Evolutionary conservation across 345 rosid species (phyloP), one percentile per base, ranked within the genome.

Genomic region (Pistacia vera): DNA sequence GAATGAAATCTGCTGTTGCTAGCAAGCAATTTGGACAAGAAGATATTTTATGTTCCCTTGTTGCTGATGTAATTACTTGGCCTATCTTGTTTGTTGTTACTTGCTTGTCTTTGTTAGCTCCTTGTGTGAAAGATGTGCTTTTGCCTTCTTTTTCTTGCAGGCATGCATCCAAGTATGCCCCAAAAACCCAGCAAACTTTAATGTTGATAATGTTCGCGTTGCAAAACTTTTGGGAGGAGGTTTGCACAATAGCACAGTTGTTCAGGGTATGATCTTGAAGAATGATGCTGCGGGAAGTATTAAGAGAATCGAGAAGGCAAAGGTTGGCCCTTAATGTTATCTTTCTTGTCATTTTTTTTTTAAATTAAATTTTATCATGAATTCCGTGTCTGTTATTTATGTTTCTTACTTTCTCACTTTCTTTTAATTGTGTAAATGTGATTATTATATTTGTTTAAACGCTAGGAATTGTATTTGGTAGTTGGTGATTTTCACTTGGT

Each of bases 101-200:
- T 59, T 49, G 33, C n/a, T 78, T 85, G 5, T 36, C 62, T 68
- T 28, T 44, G 25, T 73, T 63, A 13, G 30, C 65, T 78, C 20
- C 61, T 65, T 69, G 18, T 62, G 20, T 38, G 52, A 36, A 68
- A 49, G 62, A 4, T n/a, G 56, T 55, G 2, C 9, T n/a, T 30
- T 16, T 76, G 52, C 46, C 58, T 41, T 28, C 56, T 28, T 36
- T 64, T 73, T 49, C 46, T 60, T 74, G 75, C 75, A 94, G 99
- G 99, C 99, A 30, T 97, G 98, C 85, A 92, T 91, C 77, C 97
- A 97, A 88, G 99, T 94, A 18, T 94, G 98, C 86, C 97, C 97
- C 36, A 94, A 94, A 84, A 97, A 91, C 79, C 99, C 99, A 20
- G 84, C 83, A 22, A 97, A 90, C 78, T 97, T 97, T 74, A 93